phyloP scores from a whole-genome alignment of 139 green algal species.

The Trebouxia sp. region DNA sequence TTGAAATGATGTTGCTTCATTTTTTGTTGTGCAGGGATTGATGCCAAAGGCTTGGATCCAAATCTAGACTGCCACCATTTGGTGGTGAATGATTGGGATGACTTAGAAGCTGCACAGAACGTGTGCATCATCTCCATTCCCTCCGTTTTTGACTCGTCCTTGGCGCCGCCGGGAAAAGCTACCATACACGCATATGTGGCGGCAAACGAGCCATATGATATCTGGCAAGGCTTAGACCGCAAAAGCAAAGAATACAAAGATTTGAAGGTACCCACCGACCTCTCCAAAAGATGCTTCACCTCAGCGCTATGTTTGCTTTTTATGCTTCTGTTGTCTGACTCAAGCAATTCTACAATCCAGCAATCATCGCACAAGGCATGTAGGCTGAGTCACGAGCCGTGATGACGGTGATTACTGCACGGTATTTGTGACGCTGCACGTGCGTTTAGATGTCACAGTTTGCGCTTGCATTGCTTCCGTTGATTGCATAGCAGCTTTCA shows the following conservation, averaged over 20 bases:
- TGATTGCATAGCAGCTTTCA: too few species aligned
- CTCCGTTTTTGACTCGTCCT: slow-evolving; percentile 66
- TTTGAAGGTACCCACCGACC: slow-evolving; percentile 67
- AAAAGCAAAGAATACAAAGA: slow-evolving; percentile 63
- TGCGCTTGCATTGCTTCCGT: too few species aligned
- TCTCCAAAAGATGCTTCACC: too few species aligned
- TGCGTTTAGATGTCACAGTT: too few species aligned
- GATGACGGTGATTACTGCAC: too few species aligned
- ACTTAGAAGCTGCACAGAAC: slow-evolving; percentile 60
- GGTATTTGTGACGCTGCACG: too few species aligned
- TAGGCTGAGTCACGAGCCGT: too few species aligned
- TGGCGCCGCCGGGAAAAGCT: slow-evolving; percentile 63
- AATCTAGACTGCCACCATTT: slow-evolving; percentile 86
- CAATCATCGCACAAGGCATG: too few species aligned
- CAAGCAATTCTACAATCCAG: too few species aligned
- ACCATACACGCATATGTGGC: slow-evolving; percentile 68
- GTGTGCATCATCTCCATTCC: slow-evolving; percentile 77
- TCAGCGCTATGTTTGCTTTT: neutral
- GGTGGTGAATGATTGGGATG: slow-evolving; percentile 73
- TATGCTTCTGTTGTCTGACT: too few species aligned
- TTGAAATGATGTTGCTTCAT: neutral
- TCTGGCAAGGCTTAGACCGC: slow-evolving; percentile 72
- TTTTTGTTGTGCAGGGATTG: slow-evolving; percentile 57
- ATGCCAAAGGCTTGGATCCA: slow-evolving; percentile 64
- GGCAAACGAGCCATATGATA: slow-evolving; percentile 78